These are phyloP conservation scores for Erigeron philadelphicus DNA, from an alignment of 140 eudicot species.

Conservation along the genomic window DNA sequence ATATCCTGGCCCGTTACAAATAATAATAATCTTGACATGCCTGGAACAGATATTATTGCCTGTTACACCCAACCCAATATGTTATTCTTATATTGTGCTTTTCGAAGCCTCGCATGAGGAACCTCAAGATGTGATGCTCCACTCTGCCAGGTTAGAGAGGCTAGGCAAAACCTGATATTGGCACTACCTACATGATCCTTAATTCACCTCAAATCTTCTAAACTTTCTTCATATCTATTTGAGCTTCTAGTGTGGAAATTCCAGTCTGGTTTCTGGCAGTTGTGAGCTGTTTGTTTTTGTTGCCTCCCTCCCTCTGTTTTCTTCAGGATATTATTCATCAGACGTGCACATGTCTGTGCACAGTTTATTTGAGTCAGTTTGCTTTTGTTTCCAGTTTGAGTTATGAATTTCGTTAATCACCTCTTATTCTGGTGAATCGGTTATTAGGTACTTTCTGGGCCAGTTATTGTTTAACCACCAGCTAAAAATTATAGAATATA, in stretches of 20 bases:
- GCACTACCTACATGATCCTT: neutral
- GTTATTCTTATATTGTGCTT: constrained; percentile 2
- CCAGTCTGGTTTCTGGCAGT: constrained; percentile 10
- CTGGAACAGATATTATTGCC: neutral
- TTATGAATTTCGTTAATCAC: neutral
- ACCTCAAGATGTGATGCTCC: constrained; percentile 5
- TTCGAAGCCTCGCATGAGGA: constrained; percentile 8
- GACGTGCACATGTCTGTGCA: constrained; percentile 1
- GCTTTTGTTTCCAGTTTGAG: neutral
- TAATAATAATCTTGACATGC: neutral
- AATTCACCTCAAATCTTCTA: constrained; percentile 11
- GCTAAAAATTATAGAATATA: no score
- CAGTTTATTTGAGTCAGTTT: neutral
- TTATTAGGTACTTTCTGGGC: no score
- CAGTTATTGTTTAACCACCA: no score
- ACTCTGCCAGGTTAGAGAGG: neutral
- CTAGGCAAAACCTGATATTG: neutral
- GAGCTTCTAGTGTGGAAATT: constrained; percentile 4
- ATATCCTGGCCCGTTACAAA: neutral
- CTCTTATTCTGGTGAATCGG: neutral
- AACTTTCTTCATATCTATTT: constrained; percentile 10
- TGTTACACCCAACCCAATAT: constrained; percentile 6
- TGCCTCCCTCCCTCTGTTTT: neutral
- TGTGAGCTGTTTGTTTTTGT: neutral
- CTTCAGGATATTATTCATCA: constrained; percentile 5